Conservation (phyloP, 2,329 filamentous ascomycete genomes). For the Aspergillus brunneoviolaceus region DNA sequence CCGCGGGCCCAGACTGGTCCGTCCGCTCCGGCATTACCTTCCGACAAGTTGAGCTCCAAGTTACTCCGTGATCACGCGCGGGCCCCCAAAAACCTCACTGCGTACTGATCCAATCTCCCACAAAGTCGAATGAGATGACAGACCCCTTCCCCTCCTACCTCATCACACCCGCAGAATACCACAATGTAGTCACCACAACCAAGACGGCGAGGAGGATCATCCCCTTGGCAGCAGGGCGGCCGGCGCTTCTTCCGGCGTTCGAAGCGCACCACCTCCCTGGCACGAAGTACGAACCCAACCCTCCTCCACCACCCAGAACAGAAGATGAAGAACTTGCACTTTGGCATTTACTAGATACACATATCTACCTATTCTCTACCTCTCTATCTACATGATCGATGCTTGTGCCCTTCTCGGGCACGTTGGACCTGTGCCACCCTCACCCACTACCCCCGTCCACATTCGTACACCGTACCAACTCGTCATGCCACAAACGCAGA, state of each 20-base stretch:
- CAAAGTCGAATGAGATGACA: neutral
- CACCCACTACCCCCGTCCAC: no score
- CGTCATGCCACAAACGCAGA: constrained; percentile 13
- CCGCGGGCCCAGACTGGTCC: no score
- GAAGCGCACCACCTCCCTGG: constrained; percentile 23
- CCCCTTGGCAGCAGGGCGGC: constrained; percentile 26
- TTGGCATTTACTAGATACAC: no score
- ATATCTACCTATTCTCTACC: no score
- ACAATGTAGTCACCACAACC: constrained; percentile 1
- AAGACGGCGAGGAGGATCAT: constrained; percentile 18
- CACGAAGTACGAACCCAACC: constrained; percentile 20
- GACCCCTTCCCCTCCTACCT: constrained; percentile 14
- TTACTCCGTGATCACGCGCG: neutral
- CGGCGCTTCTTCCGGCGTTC: constrained; percentile 13
- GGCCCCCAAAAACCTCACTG: neutral
- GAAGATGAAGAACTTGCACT: no score
- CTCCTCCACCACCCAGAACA: no score
- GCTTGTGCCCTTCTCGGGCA: no score
- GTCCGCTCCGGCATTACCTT: no score
- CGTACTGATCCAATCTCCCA: neutral
- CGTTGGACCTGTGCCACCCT: no score
- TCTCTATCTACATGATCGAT: no score
- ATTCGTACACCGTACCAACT: neutral
- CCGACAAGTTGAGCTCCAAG: no score
- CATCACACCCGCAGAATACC: constrained; percentile 16